Base-by-base conservation (phyloP, 2,329 filamentous ascomycete species). In the Paracorniculantispora psalliotae region DNA sequence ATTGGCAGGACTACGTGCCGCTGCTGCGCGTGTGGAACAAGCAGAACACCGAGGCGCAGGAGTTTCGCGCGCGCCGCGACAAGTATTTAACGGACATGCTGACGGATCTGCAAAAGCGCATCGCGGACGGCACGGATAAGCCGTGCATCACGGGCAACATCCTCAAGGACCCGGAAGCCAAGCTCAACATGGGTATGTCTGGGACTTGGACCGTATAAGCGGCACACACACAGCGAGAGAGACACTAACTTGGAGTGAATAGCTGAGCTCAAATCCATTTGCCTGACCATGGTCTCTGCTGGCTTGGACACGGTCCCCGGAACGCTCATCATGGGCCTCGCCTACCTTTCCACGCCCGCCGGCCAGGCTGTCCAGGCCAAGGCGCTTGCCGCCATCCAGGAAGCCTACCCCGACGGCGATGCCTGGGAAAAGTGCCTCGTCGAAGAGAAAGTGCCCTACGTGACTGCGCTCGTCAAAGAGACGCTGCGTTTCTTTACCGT, bases 1-100 rank as follows among this genome's bases (percentile, higher is more conserved):
- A 93, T 69, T 90, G 88, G 84, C 88, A 91, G 67, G 90, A 94
- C 67, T 93, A 93, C 64, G 83, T 94, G n/a, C 89, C 90, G 0
- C 67, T 92, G 5, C 69, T 94, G 61, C 80, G 90, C 28, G 70
- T 91, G 2, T 80, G 84, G 63, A 81, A 85, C 2, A 83, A 78
- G 33, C 80, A 80, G 63, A 91, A 84, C 66, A 77, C 77, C 2
- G 80, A 84, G 51, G 88, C 89, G 0, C 74, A 81, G 8, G 82
- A 86, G 61, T 90, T 86, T 72, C 82, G 89, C 39, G 75, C 76
- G n/a, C 79, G 90, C 21, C 79, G 90, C 54, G 89, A 91, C 63
- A 82, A 79, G 54, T 91, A 76, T 77, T 84, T 76, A 43, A 84
- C 86, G 0, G 87, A 88, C 63, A 72, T 93, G 56, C 87, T 88